These are phyloP conservation scores for Cystobasidiaceae sp. DNA, from an alignment of 1,284 basidiomycete species.

Conservation along the genomic window DNA sequence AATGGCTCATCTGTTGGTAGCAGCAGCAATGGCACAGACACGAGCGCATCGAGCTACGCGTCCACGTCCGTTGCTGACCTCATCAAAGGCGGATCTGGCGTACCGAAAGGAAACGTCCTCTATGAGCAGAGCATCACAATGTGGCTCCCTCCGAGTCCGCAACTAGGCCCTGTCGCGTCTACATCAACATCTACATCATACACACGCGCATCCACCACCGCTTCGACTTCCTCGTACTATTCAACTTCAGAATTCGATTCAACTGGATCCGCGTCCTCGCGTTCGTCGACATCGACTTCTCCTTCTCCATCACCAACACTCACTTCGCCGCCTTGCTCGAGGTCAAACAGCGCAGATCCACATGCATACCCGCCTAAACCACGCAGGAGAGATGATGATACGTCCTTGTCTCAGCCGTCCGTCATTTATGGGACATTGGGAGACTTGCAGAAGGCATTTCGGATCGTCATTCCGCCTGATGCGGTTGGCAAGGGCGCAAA, in stretches of 20 bases:
- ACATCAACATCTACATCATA: too few species aligned
- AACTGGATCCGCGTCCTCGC: background rate
- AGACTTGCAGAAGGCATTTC: slow-evolving; percentile 63
- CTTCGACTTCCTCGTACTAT: background rate
- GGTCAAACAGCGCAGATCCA: slow-evolving; percentile 56
- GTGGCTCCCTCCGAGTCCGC: slow-evolving; percentile 3
- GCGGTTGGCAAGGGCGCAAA: slow-evolving; percentile 52
- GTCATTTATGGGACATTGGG: slow-evolving; percentile 43
- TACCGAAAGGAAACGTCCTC: slow-evolving; percentile 17
- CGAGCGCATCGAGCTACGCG: background rate
- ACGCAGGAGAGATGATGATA: background rate
- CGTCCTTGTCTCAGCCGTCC: background rate
- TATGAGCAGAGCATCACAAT: slow-evolving; percentile 18
- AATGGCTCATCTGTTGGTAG: background rate
- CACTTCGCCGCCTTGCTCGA: background rate
- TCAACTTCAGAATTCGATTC: background rate
- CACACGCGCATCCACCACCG: background rate
- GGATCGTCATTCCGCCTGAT: slow-evolving; percentile 60
- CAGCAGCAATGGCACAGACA: background rate
- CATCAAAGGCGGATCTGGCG: background rate
- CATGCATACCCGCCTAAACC: slow-evolving; percentile 16
- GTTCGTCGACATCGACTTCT: background rate
- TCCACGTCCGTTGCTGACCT: background rate
- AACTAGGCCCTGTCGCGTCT: too few species aligned
- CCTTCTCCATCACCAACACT: slow-evolving; percentile 25